Base-by-base conservation (phyloP, 768 basidiomycete genomes). In the Flagelloscypha sp. region DNA sequence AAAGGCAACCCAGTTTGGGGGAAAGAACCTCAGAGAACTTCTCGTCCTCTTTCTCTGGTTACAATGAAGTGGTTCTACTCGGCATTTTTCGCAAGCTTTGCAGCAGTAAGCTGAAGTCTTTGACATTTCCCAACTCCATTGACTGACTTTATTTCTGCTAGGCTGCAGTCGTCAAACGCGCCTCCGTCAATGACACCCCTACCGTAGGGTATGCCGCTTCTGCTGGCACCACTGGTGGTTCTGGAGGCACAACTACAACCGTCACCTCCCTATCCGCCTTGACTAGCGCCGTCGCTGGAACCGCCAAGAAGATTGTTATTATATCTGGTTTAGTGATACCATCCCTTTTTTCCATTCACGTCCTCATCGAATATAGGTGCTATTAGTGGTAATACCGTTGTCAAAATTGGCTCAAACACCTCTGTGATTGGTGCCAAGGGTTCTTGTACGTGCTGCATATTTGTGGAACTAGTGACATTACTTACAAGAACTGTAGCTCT, bases 371-470 rank as follows among this genome's bases (percentile, higher is more conserved):
- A 17, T 21, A 4, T 30, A 66, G 65, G 67, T 23, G 61, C 56
- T 6, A 66, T 69, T 33, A 62, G 64, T 22, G 68, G 68, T 13
- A 53, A 62, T 38, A 39, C 52, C 15, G 66, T 61, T 18, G 59
- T 70, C 30, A 61, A 52, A 27, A 51, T 66, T 30, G 68, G 68
- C 9, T 56, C 59, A 9, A 66, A 69, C 51, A 70, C 64, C 7
- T 60, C 66, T 10, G 47, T 70, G 30, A 43, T 70, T 33, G 66
- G 68, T 20, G 53, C 54, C 31, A 30, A 37, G 12, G 67, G 65
- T 17, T 64, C 66, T 12, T 43, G 65, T 66, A 43, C 30, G 60
- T 44, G 6, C 9, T n/a, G n/a, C n/a, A n/a, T n/a, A n/a, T 15
- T 15, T 12, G 3, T 6, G 36, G 18, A 18, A 3, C 1, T 1